These are phyloP conservation scores for Ramaria sp. DNA, from an alignment of 768 basidiomycete species.

Conservation along the genomic window DNA sequence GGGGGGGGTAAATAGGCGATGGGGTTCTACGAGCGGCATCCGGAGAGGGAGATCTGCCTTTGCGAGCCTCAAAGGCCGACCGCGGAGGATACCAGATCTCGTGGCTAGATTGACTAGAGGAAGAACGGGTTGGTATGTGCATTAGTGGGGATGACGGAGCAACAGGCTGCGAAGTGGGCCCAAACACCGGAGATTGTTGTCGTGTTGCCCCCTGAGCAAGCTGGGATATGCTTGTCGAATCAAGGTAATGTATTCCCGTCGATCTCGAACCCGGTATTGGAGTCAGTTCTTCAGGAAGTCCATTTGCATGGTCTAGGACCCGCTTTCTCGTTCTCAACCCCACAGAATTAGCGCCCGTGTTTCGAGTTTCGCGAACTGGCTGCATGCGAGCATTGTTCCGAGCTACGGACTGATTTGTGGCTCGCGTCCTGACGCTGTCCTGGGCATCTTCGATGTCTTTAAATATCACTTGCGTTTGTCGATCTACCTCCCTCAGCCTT, in stretches of 20 bases:
- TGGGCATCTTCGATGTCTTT: slow-evolving; percentile 9
- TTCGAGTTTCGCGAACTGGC: background rate
- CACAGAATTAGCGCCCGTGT: background rate
- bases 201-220: background rate
- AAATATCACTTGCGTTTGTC: slow-evolving; percentile 7
- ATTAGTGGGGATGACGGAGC: background rate
- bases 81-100: slow-evolving; percentile 55
- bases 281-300: background rate
- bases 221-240: background rate
- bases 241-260: background rate
- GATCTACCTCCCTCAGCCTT: slow-evolving; percentile 3
- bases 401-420: background rate
- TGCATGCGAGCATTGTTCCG: background rate
- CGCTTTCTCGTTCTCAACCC: slow-evolving; percentile 3
- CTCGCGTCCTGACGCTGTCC: slow-evolving; percentile 8
- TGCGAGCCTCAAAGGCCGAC: slow-evolving; percentile 30
- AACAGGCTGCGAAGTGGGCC: background rate
- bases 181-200: background rate
- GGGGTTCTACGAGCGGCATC: background rate
- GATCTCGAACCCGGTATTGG: background rate
- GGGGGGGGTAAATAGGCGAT: slow-evolving; percentile 46
- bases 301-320: background rate
- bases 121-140: background rate
- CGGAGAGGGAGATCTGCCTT: background rate
- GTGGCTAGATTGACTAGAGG: slow-evolving; percentile 17